Conservation (phyloP, 2,329 filamentous ascomycete species). For the Emydomyces testavorans region DNA sequence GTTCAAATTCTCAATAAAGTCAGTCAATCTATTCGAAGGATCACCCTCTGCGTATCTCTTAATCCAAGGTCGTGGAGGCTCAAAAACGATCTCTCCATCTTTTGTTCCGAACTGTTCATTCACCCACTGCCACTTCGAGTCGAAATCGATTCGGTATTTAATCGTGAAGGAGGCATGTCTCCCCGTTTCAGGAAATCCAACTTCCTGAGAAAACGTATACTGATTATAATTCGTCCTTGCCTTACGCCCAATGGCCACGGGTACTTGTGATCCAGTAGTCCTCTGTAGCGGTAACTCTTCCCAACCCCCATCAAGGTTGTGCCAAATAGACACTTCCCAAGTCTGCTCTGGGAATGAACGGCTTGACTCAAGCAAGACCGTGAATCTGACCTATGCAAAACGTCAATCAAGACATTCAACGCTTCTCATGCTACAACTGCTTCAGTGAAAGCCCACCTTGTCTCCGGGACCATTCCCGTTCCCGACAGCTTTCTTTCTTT, state of each 20-base stretch:
- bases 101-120: conserved; percentile 31
- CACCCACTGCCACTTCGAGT: conserved; percentile 36
- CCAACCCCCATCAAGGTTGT: conserved; percentile 51
- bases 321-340: conserved; percentile 70
- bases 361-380: conserved; percentile 57
- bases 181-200: conserved; percentile 22
- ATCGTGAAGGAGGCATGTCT: conserved; percentile 33
- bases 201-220: conserved; percentile 26
- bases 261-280: conserved; percentile 19
- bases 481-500: conserved; percentile 3
- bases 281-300: conserved; percentile 45
- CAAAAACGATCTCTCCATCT: conserved; percentile 36
- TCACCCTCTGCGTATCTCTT: conserved; percentile 1
- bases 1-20: conserved; percentile 29
- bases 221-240: conserved; percentile 23
- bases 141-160: conserved; percentile 31
- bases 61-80: conserved; percentile 19
- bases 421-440: background rate
- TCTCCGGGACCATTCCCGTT: conserved; percentile 14
- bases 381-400: conserved; percentile 44
- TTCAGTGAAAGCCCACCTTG: conserved; percentile 18
- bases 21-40: conserved; percentile 18
- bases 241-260: conserved; percentile 22
- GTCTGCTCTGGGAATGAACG: conserved; percentile 41
- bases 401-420: background rate